Base-by-base conservation (phyloP, 805 yeast species). In the Metschnikowia anglica region DNA sequence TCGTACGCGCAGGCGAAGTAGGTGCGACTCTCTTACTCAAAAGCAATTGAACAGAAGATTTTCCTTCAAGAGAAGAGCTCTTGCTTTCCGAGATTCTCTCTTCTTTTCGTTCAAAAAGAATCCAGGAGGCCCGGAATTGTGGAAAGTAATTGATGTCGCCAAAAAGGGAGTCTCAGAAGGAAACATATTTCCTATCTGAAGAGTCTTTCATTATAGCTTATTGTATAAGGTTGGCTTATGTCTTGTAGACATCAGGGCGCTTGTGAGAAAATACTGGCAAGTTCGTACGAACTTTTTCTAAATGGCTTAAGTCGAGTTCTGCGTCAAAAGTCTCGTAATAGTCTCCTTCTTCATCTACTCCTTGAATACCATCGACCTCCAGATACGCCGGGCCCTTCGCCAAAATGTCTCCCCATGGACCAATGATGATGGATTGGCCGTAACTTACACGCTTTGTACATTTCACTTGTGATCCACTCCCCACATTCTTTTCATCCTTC, bases 371-470 rank as follows among this genome's bases (percentile, higher is more conserved):
- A 13, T 55, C 49, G 2, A 53, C 51, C n/a, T 66, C 70, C 28
- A 49, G 48, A 43, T 64, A 67, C 26, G 53, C 63, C 8, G 49
- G 47, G 12, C 61, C 63, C 34, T 80, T 77, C 1, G 87, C 83
- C 3, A 91, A 47, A 2, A 88, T 72, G 0, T 78, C 72, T 0
- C 98, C 99, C 88, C 95, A 87, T 0, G 99, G 98, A 52, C 86
- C 91, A n/a, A 91, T 76, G 4, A 89, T 81, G 49, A 89, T 69
- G 0, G 95, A 76, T 55, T 88, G 91, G 0, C 99, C 99, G 65
- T 81, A 91, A 48, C 96, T 85, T 43, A 78, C 74, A 43, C 98
- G 69, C 55, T 38, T 43, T 15, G 30, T 12, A 25, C 48, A 15
- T 67, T 67, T 35, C 43, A 36, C 34, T 13, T 19, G 33, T 6